These are phyloP conservation scores for Delonix regia DNA, from an alignment of 306 rosid species.

Conservation along the genomic window DNA sequence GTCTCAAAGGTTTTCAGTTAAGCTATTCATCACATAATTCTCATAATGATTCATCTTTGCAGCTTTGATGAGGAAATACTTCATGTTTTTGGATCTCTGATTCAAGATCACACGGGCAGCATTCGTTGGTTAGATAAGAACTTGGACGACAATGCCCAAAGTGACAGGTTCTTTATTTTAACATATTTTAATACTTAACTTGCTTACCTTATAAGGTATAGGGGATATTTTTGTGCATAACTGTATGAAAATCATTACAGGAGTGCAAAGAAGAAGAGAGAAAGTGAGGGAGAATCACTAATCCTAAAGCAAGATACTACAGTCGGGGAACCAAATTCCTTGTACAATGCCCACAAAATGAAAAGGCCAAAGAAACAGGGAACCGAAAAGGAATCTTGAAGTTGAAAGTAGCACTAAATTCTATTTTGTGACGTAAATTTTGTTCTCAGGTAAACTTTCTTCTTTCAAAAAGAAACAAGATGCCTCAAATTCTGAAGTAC, in stretches of 20 bases:
- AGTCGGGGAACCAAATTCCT: background rate
- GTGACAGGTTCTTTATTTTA: constrained; percentile 50
- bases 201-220: background rate
- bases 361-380: constrained; percentile 16
- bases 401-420: background rate
- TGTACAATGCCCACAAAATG: background rate
- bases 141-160: constrained; percentile 43
- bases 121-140: constrained; percentile 68
- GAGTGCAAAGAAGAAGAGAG: constrained; percentile 13
- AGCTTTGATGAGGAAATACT: constrained; percentile 83
- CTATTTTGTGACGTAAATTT: background rate
- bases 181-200: background rate
- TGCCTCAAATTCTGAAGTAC: background rate
- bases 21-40: constrained; percentile 25
- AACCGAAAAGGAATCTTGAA: background rate
- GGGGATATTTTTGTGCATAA: background rate
- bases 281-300: background rate
- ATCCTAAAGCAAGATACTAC: background rate
- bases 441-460: background rate
- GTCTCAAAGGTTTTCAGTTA: constrained; percentile 4
- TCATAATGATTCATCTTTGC: constrained; percentile 42
- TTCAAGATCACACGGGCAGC: constrained; percentile 73
- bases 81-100: constrained; percentile 71
- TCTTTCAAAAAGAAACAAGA: background rate
- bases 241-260: constrained; percentile 13